Evolutionary conservation across 495 filamentous ascomycete genomes (phyloP), one percentile per base, ranked within the genome.

Genomic region (Penicillium bovifimosum): DNA sequence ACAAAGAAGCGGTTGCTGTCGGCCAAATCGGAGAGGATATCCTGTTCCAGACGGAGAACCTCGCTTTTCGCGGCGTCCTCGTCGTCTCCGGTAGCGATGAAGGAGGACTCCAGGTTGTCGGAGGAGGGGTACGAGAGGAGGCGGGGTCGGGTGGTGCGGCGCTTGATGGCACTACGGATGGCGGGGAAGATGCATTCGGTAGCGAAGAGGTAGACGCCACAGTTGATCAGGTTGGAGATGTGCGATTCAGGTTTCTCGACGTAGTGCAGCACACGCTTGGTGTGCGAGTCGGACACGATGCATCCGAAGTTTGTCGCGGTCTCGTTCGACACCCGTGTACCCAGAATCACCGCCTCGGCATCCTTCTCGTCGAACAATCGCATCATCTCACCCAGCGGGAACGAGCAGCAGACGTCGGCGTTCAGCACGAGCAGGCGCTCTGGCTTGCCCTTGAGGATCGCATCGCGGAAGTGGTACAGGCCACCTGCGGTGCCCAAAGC

Each of bases 151-250:
- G 95, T 90, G 43, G 88, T 84, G 70, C 95, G 90, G 61, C 91
- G 90, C 76, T 96, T 96, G 76, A 99, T 97, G 57, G 92, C 91
- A 54, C 78, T 90, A 62, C 86, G 89, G 68, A 99, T 96, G 51
- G 90, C 86, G 38, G 93, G 91, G 82, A 99, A 97, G 69, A 99
- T 93, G 68, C 85, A 87, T 56, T 96, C 90, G 61, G 92, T 91
- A 20, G 86, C 78, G 73, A 99, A 99, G 43, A 99, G 86, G 72
- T 99, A 99, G 54, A 99, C 95, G 50, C 93, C 93, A 70, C 93
- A 97, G 79, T 99, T 99, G 80, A 99, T 99, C 43, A 99, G 79
- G 70, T 97, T 96, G 51, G 88, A 95, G 70, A 99, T 97, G 72
- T 96, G 88, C 41, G 88, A 93, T 70, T 99, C 93, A 53, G 93